Base-by-base conservation (phyloP, 2,329 filamentous ascomycete genomes). In the Stromatinia cepivora region DNA sequence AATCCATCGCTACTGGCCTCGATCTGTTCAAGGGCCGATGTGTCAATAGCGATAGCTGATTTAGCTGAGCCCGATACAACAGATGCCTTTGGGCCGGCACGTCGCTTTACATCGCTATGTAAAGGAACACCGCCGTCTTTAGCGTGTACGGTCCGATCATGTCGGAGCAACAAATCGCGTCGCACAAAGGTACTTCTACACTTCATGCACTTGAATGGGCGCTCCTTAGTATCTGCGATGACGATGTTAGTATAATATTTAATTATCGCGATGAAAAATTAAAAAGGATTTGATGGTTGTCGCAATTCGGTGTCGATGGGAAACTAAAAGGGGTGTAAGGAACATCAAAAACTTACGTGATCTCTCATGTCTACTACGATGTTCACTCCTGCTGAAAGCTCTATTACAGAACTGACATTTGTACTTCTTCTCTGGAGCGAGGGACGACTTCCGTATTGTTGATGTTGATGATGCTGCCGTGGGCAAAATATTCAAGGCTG, bases 351-450 rank as follows among this genome's bases (percentile, higher is more conserved):
- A 94, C 94, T 86, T 95, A 98, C 95, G 95, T 80, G 93, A 97
- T 83, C 95, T 88, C 83, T 99, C 95, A 82, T 99, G 95, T 82
- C 95, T 88, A 82, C 93, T 97, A 77, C 95, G 89, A 82, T 99
- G 95, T 82, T 99, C 95, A 81, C 93, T 97, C 81, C 95, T 87
- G 84, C 94, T 97, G 81, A 99, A 99, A 73, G 95, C 95, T 81
- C 95, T 88, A 83, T 94, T 94, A 85, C 95, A 98, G 82, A 97
- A 98, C 85, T 97, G 93, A 84, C 95, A 99, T 82, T 98, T 97
- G 88, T 99, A 99, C 83, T 97, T 97, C 85, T 96, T 94, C 85
- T 98, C 95, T 69, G 94, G 93, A 76, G 88, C 90, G 76, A 90
- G 83, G 72, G 90, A 85, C 75, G 90, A 82, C 83, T 96, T 97